Base-by-base conservation (phyloP, 495 filamentous ascomycete species). In the Emericellopsis terricola region DNA sequence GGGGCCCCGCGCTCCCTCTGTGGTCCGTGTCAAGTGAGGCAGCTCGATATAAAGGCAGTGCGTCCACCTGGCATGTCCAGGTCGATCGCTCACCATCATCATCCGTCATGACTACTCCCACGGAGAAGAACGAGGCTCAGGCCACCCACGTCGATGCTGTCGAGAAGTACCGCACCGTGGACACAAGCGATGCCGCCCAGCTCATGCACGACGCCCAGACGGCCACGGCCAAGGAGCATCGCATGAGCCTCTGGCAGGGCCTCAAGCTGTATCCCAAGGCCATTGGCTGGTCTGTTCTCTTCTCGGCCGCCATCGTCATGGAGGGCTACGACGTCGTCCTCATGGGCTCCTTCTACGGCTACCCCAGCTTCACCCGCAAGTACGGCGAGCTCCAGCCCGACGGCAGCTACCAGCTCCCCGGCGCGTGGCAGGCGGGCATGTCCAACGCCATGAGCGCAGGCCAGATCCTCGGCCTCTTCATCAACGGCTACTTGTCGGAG, bases 391-490 rank as follows among this genome's bases (percentile, higher is more conserved):
- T 15, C 36, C 20, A 15, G 11, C 20, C 24, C 20, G 23, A 71
- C 38, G 69, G 65, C 4, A 37, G 43, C n/a, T 74, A 71, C 45
- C 55, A 74, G 42, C 52, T 78, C 11, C 53, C 69, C 26, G 70
- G 71, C 8, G 38, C 65, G 46, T 78, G 73, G 73, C 71, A 76
- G 58, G 28, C 41, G 5, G 29, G 29, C 3, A 19, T 41, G 10
- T 66, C 60, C 35, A 75, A 73, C 43, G 73, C 68, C 8, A 48
- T 42, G 0, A 44, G 45, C 16, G 41, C 49, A 8, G 52, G 48
- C 16, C 44, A 51, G 28, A 52, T 62, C 19, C 50, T 62, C 38
- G 59, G 59, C 15, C 49, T 45, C 11, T 40, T 68, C 16, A 39
- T 58, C 2, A 64, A 64, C 28, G 66, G 65, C 21, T 66, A 56